Percentiles rank a stretch among this genome's conserved stretches.
phyloP scores from a whole-genome alignment of 2,329 filamentous ascomycete genomes.

The Aspergillus oerlinghausenensis region DNA sequence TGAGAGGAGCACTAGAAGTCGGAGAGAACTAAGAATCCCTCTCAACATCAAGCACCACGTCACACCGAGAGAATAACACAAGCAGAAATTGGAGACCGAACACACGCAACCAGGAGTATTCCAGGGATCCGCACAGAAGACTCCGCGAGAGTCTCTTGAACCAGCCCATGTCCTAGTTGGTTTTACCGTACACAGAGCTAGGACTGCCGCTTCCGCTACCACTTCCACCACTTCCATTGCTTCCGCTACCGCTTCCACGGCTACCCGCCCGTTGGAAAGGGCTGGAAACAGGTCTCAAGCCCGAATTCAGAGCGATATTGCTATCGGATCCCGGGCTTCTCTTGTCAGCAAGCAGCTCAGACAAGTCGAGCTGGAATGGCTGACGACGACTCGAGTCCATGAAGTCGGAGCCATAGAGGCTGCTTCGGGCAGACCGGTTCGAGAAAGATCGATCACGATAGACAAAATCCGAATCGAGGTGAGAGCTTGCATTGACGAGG shows the following conservation, averaged over 20 bases:
- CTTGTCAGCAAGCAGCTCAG: slow-evolving; percentile 28
- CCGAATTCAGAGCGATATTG: slow-evolving; percentile 31
- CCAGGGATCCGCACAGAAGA: neutral
- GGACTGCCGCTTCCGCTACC: slow-evolving; percentile 40
- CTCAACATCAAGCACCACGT: slow-evolving; percentile 3
- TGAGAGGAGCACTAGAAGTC: slow-evolving; percentile 5
- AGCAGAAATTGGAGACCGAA: slow-evolving; percentile 4
- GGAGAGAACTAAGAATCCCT: neutral
- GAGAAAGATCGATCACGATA: slow-evolving; percentile 40
- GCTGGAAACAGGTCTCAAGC: slow-evolving; percentile 33
- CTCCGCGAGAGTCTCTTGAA: neutral
- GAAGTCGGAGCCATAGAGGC: slow-evolving; percentile 32
- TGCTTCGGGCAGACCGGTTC: slow-evolving; percentile 37
- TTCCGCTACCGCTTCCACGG: slow-evolving; percentile 46
- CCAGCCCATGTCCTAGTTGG: slow-evolving; percentile 12
- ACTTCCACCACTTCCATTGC: slow-evolving; percentile 38
- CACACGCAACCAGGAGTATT: slow-evolving; percentile 4
- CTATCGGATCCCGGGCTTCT: slow-evolving; percentile 29
- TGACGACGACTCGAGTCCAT: slow-evolving; percentile 26
- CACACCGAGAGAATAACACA: slow-evolving; percentile 7
- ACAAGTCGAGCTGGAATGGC: slow-evolving; percentile 28
- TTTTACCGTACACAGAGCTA: slow-evolving; percentile 33
- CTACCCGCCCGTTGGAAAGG: slow-evolving; percentile 42
- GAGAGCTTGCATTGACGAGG: slow-evolving; percentile 25
- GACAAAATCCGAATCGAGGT: slow-evolving; percentile 28